Evolutionary conservation across 176 grass and related monocot genomes (phyloP), one percentile per base, ranked within the genome.

Genomic region (Puccinellia tenuiflora): DNA sequence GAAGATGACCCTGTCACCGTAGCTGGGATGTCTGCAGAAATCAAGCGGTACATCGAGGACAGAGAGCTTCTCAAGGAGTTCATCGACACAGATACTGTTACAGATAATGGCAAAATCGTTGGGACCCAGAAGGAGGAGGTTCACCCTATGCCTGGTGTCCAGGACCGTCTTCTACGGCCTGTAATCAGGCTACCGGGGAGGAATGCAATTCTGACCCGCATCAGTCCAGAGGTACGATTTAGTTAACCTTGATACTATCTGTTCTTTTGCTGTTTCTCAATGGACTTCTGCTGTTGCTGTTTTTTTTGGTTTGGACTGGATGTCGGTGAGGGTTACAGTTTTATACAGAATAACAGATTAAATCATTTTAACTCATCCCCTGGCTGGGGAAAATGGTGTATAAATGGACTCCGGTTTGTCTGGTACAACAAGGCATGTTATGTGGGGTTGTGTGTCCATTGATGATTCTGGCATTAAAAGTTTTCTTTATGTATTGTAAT

Each of bases 1-100:
- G 97, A 96, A 73, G 91, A 94, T 9, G 97, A 99, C 84, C 91
- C 89, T 52, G 52, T 77, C n/a, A 93, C 86, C 76, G 60, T 96
- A 51, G 85, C 97, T 3, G 91, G 88, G 64, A 99, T 99, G 97
- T 87, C 97, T 64, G 89, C 93, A 46, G 97, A 99, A 65, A 90
- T 99, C 73, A 99, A 99, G 71, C 89, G 97, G 1, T 96, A 96
- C 68, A 79, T 96, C 5, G 97, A 99, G 83, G 97, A 99, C 78
- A 92, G 84, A 51, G 86, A 94, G 39, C 79, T 99, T 9, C 88
- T 96, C 55, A 96, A 90, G 79, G 93, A 99, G 65, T 99, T 93
- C 80, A 86, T 99, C 18, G 93, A 99, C 29, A 89, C 21, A 1
- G 91, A 99, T 65, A 43, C 85, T 28, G 89, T 99, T 79, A 85